Base-by-base conservation (phyloP, 2,329 filamentous ascomycete species). In the Colletotrichum agaves region DNA sequence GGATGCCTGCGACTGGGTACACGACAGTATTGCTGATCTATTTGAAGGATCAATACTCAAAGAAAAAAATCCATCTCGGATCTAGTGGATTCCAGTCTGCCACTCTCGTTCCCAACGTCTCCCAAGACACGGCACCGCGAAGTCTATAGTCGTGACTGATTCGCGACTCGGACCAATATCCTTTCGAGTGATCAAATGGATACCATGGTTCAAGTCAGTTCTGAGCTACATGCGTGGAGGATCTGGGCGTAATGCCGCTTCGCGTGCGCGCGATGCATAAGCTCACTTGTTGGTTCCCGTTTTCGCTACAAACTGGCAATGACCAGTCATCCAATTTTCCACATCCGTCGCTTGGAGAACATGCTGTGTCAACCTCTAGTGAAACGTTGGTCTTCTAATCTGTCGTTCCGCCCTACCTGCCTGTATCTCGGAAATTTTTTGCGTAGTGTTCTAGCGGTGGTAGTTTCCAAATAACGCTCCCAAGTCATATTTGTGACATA, bases 21-120 rank as follows among this genome's bases (percentile, higher is more conserved):
- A 82, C 79, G 64, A 78, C 77, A 41, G 80, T 74, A 70, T 76
- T 81, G 62, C 81, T 77, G 72, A 56, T 35, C n/a, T 73, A 23
- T 72, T 73, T 84, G 84, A 69, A 17, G 72, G 57, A 37, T 81
- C 76, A 2, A 79, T 62, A 1, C 69, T 66, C 15, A 69, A 15
- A n/a, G n/a, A n/a, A n/a, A n/a, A n/a, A 19, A 50, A 23, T 61
- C 59, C 59, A 70, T 15, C 46, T 47, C 4, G 65, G 46, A 23
- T 53, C 33, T 3, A 44, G 65, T 3, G 64, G 50, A 46, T 61
- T 71, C 27, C 61, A 77, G 71, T 72, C 66, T 12, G 39, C 21
- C 6, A 27, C 57, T 8, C 53, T 21, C 11, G 19, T 23, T 3
- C 67, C 69, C 8, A 71, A 46, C 1, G 69, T 50, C 33, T 71